Conservation (phyloP, 2,329 filamentous ascomycete species). For the Rutstroemia sydowiana region DNA sequence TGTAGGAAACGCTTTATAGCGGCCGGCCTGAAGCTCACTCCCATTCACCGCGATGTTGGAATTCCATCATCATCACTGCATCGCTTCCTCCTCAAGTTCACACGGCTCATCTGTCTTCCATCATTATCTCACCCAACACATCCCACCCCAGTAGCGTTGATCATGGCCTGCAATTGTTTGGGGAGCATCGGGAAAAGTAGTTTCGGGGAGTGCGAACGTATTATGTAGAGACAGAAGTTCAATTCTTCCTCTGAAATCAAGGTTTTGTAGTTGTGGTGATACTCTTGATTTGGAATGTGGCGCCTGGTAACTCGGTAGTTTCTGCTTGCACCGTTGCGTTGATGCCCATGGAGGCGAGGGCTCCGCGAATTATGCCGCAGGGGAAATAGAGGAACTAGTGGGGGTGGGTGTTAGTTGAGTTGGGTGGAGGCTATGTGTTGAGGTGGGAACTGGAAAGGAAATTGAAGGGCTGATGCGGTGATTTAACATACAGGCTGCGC, state of each 20-base stretch:
- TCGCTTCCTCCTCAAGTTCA: too few relatives aligned
- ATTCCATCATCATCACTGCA: too few relatives aligned
- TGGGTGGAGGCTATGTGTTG: not conserved
- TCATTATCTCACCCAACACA: too few relatives aligned
- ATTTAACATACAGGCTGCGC: slow-evolving; percentile 67
- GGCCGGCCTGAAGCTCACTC: too few relatives aligned
- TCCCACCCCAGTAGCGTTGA: too few relatives aligned
- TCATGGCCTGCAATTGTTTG: too few relatives aligned
- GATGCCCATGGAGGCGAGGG: slow-evolving; percentile 86
- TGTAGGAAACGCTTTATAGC: too few relatives aligned
- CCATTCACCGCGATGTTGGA: too few relatives aligned
- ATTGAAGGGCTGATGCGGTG: slow-evolving; percentile 5
- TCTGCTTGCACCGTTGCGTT: slow-evolving; percentile 88
- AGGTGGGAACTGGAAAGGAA: not conserved
- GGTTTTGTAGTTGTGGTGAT: slow-evolving; percentile 35
- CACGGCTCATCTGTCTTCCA: too few relatives aligned
- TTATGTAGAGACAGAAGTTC: not conserved
- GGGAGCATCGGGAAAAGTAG: too few relatives aligned
- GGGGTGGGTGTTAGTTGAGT: not conserved
- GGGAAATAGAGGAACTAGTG: slow-evolving; percentile 86
- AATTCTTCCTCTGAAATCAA: not conserved
- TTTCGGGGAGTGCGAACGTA: too few relatives aligned
- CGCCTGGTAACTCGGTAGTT: slow-evolving; percentile 75
- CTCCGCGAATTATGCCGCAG: slow-evolving; percentile 84
- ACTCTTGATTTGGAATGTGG: slow-evolving; percentile 94